Evolutionary conservation across 2,329 filamentous ascomycete species (phyloP).

Genomic region (Pseudopyrenochaeta lycopersici): DNA sequence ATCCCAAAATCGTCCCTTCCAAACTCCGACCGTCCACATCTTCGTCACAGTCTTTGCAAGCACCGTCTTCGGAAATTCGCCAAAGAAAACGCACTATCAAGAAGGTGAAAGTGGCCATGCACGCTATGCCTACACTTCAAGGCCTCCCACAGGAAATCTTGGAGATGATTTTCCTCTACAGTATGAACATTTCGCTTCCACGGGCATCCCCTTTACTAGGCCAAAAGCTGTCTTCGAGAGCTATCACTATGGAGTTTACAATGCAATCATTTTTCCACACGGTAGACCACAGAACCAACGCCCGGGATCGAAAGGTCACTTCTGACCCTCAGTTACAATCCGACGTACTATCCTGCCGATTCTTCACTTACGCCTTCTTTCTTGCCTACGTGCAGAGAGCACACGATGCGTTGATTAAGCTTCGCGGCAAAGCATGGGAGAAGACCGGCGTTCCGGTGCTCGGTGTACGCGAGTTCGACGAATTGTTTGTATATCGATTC

Average conservation of each 20-base stretch:
- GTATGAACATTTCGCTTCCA: constrained; percentile 47
- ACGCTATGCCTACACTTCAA: constrained; percentile 44
- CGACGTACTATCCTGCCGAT: constrained; percentile 39
- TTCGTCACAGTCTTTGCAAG: constrained; percentile 6
- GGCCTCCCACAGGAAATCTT: constrained; percentile 46
- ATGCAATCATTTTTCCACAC: constrained; percentile 46
- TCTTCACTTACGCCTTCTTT: constrained; percentile 50
- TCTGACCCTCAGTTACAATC: constrained; percentile 37
- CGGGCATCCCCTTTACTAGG: constrained; percentile 40
- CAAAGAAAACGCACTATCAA: constrained; percentile 22
- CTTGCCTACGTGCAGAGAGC: constrained; percentile 41
- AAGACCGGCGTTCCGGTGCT: constrained; percentile 36
- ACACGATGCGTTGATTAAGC: constrained; percentile 35
- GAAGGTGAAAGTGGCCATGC: constrained; percentile 14
- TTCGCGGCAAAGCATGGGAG: constrained; percentile 43
- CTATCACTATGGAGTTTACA: constrained; percentile 39
- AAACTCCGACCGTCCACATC: constrained; percentile 6
- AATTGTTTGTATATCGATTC: constrained; percentile 42
- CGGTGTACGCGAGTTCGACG: constrained; percentile 33
- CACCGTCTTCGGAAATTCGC: constrained; percentile 13
- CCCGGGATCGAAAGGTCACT: constrained; percentile 28
- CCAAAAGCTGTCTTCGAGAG: constrained; percentile 40
- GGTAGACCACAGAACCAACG: constrained; percentile 39
- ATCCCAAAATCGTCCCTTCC: constrained; percentile 3
- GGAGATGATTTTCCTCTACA: constrained; percentile 47